A percentile compares a stretch with the other conserved stretches of the same genome.
Conservation (phyloP, 208 protist genomes). For the Leishmania lainsoni region DNA sequence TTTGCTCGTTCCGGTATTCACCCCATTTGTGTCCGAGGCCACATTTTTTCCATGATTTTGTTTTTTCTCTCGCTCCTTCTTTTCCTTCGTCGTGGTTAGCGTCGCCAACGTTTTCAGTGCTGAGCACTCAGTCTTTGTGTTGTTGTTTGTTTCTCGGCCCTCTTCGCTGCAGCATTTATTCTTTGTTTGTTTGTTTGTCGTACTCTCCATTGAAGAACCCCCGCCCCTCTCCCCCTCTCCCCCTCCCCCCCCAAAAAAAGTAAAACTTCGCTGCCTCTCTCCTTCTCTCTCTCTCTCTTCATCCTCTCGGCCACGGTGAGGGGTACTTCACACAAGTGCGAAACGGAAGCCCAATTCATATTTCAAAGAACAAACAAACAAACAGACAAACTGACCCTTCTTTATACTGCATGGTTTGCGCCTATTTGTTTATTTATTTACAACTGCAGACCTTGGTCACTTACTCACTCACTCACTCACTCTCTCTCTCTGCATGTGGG, state of each 20-base stretch:
- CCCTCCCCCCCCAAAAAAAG: neutral
- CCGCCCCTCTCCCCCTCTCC: neutral
- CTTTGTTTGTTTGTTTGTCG: neutral
- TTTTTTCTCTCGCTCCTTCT: neutral
- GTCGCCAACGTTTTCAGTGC: neutral
- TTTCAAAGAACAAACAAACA: too few species aligned
- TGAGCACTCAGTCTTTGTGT: neutral
- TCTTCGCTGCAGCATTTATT: neutral
- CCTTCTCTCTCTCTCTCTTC: neutral
- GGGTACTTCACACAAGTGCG: too few species aligned
- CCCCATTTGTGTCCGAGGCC: neutral
- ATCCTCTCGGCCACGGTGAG: too few species aligned
- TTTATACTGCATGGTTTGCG: too few species aligned
- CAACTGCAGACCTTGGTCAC: too few species aligned
- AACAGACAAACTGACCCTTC: too few species aligned
- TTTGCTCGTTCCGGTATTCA: neutral
- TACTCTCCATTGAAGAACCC: neutral
- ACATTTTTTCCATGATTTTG: neutral
- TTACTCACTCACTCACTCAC: too few species aligned
- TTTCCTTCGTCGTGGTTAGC: neutral
- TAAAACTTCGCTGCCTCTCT: neutral
- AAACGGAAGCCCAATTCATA: too few species aligned
- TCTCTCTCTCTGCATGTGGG: too few species aligned
- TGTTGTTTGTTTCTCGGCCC: neutral
- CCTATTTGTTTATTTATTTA: too few species aligned